Evolutionary conservation across 495 filamentous ascomycete species (phyloP).

Genomic region (Umbilicaria muhlenbergii): DNA sequence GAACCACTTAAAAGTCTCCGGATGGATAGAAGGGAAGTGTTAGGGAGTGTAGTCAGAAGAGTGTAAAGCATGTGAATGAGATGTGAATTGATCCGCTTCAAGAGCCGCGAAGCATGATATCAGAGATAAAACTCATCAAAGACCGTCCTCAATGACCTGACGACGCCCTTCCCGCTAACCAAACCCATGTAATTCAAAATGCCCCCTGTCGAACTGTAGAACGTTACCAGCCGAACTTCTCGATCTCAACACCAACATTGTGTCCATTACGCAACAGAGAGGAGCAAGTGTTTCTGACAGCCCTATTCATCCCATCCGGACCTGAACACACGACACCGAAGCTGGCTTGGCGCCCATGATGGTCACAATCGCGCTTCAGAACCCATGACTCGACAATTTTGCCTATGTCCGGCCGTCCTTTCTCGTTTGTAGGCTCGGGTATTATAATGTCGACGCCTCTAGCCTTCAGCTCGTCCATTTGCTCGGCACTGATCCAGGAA

Average conservation of each 20-base stretch:
- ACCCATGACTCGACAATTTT: constrained; percentile 1
- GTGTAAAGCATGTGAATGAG: too few relatives aligned
- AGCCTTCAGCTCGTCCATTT: constrained; percentile 26
- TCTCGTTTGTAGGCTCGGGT: constrained; percentile 33
- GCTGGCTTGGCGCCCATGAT: not conserved
- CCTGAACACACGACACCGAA: constrained; percentile 10
- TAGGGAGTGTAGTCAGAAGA: too few relatives aligned
- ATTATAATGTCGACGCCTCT: constrained; percentile 31
- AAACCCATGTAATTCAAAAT: too few relatives aligned
- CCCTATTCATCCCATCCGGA: constrained; percentile 11
- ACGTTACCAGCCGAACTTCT: constrained; percentile 12
- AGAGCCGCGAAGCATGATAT: too few relatives aligned
- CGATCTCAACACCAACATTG: constrained; percentile 8
- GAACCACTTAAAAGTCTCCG: too few relatives aligned
- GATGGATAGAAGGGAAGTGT: too few relatives aligned
- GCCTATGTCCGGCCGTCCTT: constrained; percentile 34
- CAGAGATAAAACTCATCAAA: too few relatives aligned
- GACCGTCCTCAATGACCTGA: too few relatives aligned
- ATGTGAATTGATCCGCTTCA: too few relatives aligned
- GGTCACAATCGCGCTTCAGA: not conserved
- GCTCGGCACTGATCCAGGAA: constrained; percentile 31
- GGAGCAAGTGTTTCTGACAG: constrained; percentile 6
- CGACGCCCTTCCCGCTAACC: too few relatives aligned
- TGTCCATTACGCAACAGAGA: constrained; percentile 1
- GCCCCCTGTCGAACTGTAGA: too few relatives aligned